A percentile compares a stretch with the other conserved stretches of the same genome.
These are phyloP conservation scores for Schwanniomyces polymorphus DNA, from an alignment of 805 yeast species.

Conservation along the genomic window DNA sequence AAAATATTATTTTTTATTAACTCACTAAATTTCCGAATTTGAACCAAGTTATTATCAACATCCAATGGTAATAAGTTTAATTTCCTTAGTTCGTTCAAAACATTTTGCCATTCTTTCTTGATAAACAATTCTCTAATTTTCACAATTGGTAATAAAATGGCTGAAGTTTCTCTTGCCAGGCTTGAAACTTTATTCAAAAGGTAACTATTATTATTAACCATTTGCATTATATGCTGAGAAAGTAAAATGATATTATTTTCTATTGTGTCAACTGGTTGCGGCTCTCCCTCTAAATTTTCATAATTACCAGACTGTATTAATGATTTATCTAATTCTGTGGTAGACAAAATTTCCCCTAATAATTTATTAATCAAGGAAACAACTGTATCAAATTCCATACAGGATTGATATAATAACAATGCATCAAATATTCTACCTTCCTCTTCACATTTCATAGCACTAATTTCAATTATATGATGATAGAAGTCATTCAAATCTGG, in stretches of 20 bases:
- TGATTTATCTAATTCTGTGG: conserved; percentile 66
- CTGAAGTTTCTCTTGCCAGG: conserved; percentile 63
- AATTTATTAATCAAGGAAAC: conserved; percentile 70
- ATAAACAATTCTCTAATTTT: conserved; percentile 62
- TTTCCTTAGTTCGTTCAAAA: conserved; percentile 54
- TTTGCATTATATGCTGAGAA: conserved; percentile 43
- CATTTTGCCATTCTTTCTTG: conserved; percentile 57
- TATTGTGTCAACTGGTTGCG: conserved; percentile 29
- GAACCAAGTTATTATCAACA: conserved; percentile 46
- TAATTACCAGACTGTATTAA: conserved; percentile 44
- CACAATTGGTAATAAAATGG: conserved; percentile 62
- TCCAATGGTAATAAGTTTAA: conserved; percentile 67
- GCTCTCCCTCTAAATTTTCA: conserved; percentile 34
- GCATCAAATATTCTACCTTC: conserved; percentile 90
- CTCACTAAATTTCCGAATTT: conserved; percentile 68
- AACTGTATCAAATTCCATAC: conserved; percentile 85
- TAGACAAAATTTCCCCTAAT: conserved; percentile 73
- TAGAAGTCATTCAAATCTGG: conserved; percentile 60
- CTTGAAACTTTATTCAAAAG: conserved; percentile 57
- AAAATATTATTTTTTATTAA: conserved; percentile 53
- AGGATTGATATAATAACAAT: conserved; percentile 77
- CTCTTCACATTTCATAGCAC: conserved; percentile 85
- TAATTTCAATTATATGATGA: conserved; percentile 72
- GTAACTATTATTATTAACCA: conserved; percentile 55
- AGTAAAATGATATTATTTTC: conserved; percentile 50